A percentile compares a stretch with the other conserved stretches of the same genome.
These are phyloP conservation scores for Brassica carinata DNA, from an alignment of 345 rosid genomes.

Conservation along the genomic window DNA sequence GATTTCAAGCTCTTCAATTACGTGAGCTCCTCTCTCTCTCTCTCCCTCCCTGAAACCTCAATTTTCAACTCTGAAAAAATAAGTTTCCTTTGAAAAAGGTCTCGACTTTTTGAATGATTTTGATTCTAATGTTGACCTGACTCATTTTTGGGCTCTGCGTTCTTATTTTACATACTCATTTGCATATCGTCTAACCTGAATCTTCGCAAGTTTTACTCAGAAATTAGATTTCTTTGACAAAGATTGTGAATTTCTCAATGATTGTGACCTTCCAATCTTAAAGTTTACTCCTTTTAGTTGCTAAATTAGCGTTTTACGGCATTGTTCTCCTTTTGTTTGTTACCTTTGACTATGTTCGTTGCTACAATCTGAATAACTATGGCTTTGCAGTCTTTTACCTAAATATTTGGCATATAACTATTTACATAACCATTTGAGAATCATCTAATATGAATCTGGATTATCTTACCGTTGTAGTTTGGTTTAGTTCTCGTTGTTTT, in stretches of 20 bases:
- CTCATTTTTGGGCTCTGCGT: too few relatives aligned
- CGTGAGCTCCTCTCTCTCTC: conserved; percentile 44
- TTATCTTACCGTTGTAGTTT: background rate
- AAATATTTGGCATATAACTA: background rate
- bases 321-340: background rate
- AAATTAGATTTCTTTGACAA: background rate
- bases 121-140: too few relatives aligned
- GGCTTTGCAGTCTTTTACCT: background rate
- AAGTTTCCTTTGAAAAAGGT: too few relatives aligned
- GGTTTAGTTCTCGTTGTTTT: background rate
- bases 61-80: background rate
- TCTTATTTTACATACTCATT: background rate
- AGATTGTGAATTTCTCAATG: background rate
- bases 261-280: conserved; percentile 3
- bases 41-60: background rate
- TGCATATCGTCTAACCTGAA: too few relatives aligned
- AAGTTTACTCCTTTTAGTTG: conserved; percentile 14
- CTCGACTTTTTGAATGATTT: too few relatives aligned
- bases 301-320: background rate
- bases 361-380: background rate
- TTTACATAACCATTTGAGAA: background rate
- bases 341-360: background rate
- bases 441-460: background rate
- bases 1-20: conserved; percentile 49
- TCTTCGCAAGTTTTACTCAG: background rate